A percentile compares a stretch with the other conserved stretches of the same genome.
Evolutionary conservation across 1,284 basidiomycete species (phyloP).

Genomic region (Coriolopsis trogii): DNA sequence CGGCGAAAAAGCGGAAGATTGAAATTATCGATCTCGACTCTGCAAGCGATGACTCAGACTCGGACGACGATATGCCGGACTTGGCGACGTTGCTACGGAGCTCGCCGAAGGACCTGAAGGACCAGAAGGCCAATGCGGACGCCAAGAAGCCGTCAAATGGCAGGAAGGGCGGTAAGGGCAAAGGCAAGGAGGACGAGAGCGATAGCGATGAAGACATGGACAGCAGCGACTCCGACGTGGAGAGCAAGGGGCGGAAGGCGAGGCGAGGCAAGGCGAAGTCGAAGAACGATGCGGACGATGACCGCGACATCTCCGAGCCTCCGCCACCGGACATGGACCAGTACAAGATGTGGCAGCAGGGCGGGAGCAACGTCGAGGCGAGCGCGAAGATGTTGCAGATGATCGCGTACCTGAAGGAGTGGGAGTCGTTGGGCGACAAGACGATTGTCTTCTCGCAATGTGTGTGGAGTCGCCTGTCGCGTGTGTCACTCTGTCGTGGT

Average conservation of each 20-base stretch:
- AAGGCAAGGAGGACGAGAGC: conserved; percentile 1
- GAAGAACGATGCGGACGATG: not conserved
- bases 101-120: conserved; percentile 5
- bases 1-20: conserved; percentile 10
- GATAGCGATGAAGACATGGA: not conserved
- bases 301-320: conserved; percentile 6
- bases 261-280: not conserved
- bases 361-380: conserved; percentile 61
- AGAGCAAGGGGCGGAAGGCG: not conserved
- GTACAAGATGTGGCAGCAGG: conserved; percentile 53
- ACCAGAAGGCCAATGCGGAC: not conserved
- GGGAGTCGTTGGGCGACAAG: conserved; percentile 67
- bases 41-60: conserved; percentile 17
- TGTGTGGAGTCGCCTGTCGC: conserved; percentile 32
- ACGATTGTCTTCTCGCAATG: conserved; percentile 73
- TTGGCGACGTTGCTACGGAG: conserved; percentile 32
- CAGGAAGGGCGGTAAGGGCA: not conserved
- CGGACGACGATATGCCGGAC: conserved; percentile 52
- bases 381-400: conserved; percentile 71
- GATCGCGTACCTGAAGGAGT: conserved; percentile 54
- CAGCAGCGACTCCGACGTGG: conserved; percentile 3
- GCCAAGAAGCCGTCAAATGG: conserved; percentile 1
- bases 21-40: conserved; percentile 32
- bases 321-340: conserved; percentile 41
- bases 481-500: not conserved